phyloP scores from a whole-genome alignment of 768 basidiomycete species.

The Pisolithus tinctorius region DNA sequence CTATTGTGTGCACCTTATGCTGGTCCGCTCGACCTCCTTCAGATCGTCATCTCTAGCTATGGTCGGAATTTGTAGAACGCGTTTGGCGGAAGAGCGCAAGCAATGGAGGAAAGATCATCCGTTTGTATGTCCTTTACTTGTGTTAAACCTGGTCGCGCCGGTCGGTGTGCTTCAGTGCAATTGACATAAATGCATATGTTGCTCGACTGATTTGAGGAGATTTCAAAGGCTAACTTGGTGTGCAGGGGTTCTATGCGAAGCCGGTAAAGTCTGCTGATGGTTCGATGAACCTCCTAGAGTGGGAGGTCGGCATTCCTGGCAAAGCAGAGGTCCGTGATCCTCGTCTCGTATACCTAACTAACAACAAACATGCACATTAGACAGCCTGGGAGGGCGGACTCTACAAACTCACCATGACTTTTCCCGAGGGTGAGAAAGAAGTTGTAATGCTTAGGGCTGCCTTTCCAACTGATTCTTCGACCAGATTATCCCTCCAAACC shows the following conservation, averaged over 20 bases:
- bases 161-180: background rate
- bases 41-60: slow-evolving; percentile 30
- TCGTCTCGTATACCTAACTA: slow-evolving; percentile 7
- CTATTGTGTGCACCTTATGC: background rate
- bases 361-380: slow-evolving; percentile 36
- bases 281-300: slow-evolving; percentile 93
- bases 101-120: slow-evolving; percentile 99
- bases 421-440: slow-evolving; percentile 77
- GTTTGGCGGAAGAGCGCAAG: slow-evolving; percentile 95
- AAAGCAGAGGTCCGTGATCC: slow-evolving; percentile 67
- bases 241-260: slow-evolving; percentile 94
- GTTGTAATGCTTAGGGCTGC: background rate
- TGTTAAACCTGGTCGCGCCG: no score
- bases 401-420: slow-evolving; percentile 88
- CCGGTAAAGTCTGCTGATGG: slow-evolving; percentile 88
- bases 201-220: background rate
- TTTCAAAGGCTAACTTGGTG: slow-evolving; percentile 5
- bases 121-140: slow-evolving; percentile 57
- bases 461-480: slow-evolving; percentile 8
- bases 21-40: background rate
- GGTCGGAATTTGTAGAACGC: slow-evolving; percentile 90
- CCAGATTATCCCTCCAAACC: slow-evolving; percentile 93
- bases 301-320: slow-evolving; percentile 99
- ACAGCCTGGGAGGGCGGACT: slow-evolving; percentile 97
- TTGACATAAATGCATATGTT: background rate